These are phyloP conservation scores for Viola odorata DNA, from an alignment of 345 rosid species.

Conservation along the genomic window DNA sequence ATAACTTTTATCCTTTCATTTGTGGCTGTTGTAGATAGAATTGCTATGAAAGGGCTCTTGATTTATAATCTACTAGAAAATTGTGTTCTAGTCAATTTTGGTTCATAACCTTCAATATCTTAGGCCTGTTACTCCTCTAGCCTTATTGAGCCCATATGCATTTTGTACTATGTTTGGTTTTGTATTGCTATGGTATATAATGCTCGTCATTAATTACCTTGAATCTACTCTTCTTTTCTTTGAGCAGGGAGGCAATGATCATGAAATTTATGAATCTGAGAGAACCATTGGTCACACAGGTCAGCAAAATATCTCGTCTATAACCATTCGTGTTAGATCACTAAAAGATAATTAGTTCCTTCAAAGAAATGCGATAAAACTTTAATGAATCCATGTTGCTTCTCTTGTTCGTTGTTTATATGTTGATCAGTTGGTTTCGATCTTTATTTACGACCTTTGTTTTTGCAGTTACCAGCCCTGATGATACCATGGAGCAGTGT, in stretches of 20 bases:
- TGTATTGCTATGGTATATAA: too few relatives aligned
- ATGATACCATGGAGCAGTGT: conserved; percentile 54
- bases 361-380: too few relatives aligned
- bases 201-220: not conserved
- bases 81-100: not conserved
- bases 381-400: too few relatives aligned
- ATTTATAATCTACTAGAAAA: too few relatives aligned
- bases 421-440: not conserved
- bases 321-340: not conserved
- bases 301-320: conserved; percentile 23
- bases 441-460: not conserved
- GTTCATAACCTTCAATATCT: not conserved
- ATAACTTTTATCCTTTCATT: too few relatives aligned
- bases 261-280: conserved; percentile 84
- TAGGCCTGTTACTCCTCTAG: not conserved
- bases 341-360: too few relatives aligned
- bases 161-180: not conserved
- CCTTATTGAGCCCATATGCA: not conserved
- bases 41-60: too few relatives aligned
- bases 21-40: too few relatives aligned
- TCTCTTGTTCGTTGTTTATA: not conserved
- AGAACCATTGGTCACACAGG: conserved; percentile 87
- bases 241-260: conserved; percentile 89
- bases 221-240: not conserved
- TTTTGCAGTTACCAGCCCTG: conserved; percentile 72